These are phyloP conservation scores for Pyricularia sp. DNA, from an alignment of 2,329 filamentous ascomycete species.

Conservation along the genomic window DNA sequence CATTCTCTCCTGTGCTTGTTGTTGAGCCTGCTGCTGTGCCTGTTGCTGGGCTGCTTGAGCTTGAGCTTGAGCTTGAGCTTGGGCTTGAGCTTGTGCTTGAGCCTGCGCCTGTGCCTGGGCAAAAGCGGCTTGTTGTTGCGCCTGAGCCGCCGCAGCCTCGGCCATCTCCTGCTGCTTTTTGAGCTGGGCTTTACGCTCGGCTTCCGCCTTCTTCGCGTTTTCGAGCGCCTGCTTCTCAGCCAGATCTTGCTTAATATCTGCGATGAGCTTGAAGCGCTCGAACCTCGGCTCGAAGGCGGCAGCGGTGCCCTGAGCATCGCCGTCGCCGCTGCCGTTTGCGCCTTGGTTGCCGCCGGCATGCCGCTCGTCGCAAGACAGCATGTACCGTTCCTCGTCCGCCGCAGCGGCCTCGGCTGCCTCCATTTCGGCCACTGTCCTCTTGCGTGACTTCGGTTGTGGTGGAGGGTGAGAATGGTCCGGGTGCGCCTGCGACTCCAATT, in stretches of 20 bases:
- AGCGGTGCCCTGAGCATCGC: constrained; percentile 61
- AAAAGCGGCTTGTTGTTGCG: constrained; percentile 26
- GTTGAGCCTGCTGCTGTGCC: constrained; percentile 16
- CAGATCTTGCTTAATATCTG: constrained; percentile 70
- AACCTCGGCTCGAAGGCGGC: constrained; percentile 79
- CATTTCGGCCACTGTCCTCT: constrained; percentile 89
- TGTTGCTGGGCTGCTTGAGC: constrained; percentile 18
- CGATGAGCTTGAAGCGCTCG: constrained; percentile 84
- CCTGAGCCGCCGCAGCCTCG: constrained; percentile 26
- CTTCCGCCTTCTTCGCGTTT: constrained; percentile 56
- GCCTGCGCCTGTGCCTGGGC: constrained; percentile 29
- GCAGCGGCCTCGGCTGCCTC: constrained; percentile 89
- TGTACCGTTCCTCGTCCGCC: constrained; percentile 80
- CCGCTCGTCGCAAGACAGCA: constrained; percentile 86
- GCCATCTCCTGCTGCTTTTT: constrained; percentile 38
- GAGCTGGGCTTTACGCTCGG: constrained; percentile 41
- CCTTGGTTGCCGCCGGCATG: constrained; percentile 52
- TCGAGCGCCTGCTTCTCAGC: constrained; percentile 70
- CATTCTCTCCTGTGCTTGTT: constrained; percentile 8
- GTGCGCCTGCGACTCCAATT: constrained; percentile 65
- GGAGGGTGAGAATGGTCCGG: constrained; percentile 68
- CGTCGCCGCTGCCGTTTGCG: constrained; percentile 51
- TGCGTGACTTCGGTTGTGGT: constrained; percentile 79
- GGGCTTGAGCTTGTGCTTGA: constrained; percentile 18
- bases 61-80: constrained; percentile 20